Evolutionary conservation across 306 rosid genomes (phyloP).

Genomic region (Senna tora): DNA sequence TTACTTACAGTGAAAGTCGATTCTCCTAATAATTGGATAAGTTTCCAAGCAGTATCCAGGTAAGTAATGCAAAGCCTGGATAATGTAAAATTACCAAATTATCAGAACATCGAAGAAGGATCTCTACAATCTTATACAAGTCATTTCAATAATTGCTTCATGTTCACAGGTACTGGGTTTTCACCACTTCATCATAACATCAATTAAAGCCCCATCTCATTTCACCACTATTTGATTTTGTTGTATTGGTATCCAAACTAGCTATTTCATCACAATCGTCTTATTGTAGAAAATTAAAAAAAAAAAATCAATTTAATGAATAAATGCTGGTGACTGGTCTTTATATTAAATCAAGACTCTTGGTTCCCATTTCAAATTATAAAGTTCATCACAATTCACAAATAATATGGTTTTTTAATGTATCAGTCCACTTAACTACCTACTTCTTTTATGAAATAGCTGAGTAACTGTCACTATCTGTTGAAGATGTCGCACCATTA

Average conservation of each 20-base stretch:
- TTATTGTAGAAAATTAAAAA: background rate
- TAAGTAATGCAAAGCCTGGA: constrained; percentile 64
- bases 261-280: background rate
- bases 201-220: background rate
- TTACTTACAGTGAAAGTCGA: constrained; percentile 70
- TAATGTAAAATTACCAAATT: constrained; percentile 18
- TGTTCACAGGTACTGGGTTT: background rate
- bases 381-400: background rate
- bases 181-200: background rate
- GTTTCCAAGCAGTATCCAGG: constrained; percentile 71
- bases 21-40: constrained; percentile 59
- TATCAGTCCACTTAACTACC: background rate
- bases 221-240: background rate
- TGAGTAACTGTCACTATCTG: constrained; percentile 1
- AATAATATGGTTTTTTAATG: background rate
- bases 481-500: constrained; percentile 6
- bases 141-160: background rate
- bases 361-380: background rate
- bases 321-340: background rate
- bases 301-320: background rate
- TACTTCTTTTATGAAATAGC: background rate
- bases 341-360: background rate
- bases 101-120: background rate
- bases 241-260: background rate
- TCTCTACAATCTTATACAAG: background rate